Evolutionary conservation across 768 basidiomycete species (phyloP), one percentile per base, ranked within the genome.

Genomic region (Gautieria morchelliformis): DNA sequence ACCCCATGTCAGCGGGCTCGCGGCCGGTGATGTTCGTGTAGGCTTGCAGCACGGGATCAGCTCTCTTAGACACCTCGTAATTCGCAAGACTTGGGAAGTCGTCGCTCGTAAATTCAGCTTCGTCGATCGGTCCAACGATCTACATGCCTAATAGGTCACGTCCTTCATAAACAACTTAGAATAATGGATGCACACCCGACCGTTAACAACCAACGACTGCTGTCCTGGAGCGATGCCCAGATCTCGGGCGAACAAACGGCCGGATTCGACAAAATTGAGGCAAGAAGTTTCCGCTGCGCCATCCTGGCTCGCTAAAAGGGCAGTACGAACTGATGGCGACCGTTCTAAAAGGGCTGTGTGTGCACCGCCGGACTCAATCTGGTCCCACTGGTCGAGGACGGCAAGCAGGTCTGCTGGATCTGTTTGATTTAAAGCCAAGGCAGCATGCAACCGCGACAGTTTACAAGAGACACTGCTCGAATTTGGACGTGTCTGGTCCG

Each of bases 41-140:
- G 0, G 90, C 87, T 15, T 76, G 74, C 10, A 85, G 68, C 11
- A 94, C 80, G 4, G 89, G 83, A 51, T 78, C 75, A 1, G 84
- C 78, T 46, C 93, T 79, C 64, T 84, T 85, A 15, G 74, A 72
- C 45, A 84, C 68, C 69, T 99, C 96, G 67, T 86, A 94, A 5
- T 71, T 69, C 59, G 84, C 81, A 46, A 98, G 70, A 1, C 80
- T 75, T 47, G 74, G 71, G 65, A 94, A 85, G 67, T 97, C 95
- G n/a, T 77, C 77, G 0, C 80, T 69, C 7, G 70, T 61, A 66
- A 98, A 91, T 15, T 79, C 78, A 3, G 74, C 77, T 1, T 70
- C 62, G 11, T 70, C 69, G 39, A 96, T 71, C 0, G 91, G 90
- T 0, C 90, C 89, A 27, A 97, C 72, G 52, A 95, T 69, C 93